These are phyloP conservation scores for Fusarium liriodendri DNA, from an alignment of 2,329 filamentous ascomycete species.

Conservation along the genomic window DNA sequence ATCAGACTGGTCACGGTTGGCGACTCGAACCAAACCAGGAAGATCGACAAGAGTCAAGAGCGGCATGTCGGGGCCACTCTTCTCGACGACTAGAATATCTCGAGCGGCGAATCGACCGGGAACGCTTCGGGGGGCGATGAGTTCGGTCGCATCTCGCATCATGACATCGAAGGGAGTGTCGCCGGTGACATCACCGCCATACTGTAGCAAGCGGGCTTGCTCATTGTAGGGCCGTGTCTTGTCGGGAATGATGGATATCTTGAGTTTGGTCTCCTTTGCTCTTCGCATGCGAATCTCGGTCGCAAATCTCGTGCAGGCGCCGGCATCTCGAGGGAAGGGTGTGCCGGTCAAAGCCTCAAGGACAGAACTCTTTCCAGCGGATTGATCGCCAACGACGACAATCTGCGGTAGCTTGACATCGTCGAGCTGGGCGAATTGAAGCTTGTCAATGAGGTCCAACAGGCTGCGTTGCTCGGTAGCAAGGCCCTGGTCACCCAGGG, in stretches of 20 bases:
- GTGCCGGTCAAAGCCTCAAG: constrained; percentile 73
- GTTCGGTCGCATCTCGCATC: constrained; percentile 62
- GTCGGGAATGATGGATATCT: constrained; percentile 67
- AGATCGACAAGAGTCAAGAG: constrained; percentile 72
- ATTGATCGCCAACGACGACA: constrained; percentile 73
- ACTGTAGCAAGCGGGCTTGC: constrained; percentile 59
- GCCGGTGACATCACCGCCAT: constrained; percentile 58
- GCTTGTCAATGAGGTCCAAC: constrained; percentile 67
- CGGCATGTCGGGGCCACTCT: constrained; percentile 68
- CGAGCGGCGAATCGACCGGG: constrained; percentile 63
- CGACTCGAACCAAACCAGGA: constrained; percentile 67
- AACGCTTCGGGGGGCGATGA: constrained; percentile 62
- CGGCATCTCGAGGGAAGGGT: constrained; percentile 69
- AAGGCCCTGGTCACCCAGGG: constrained; percentile 61
- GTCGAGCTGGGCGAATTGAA: constrained; percentile 65
- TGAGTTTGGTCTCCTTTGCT: constrained; percentile 56
- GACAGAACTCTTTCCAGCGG: constrained; percentile 72
- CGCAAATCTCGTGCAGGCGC: constrained; percentile 71
- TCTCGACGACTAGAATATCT: constrained; percentile 68
- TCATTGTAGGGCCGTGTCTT: constrained; percentile 59
- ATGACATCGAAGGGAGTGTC: constrained; percentile 61
- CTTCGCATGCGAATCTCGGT: constrained; percentile 69
- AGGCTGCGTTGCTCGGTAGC: constrained; percentile 66
- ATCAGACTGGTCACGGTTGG: constrained; percentile 63
- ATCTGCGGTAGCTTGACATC: constrained; percentile 69